Conservation (phyloP, 495 filamentous ascomycete genomes). For the Aspergillus leporis region DNA sequence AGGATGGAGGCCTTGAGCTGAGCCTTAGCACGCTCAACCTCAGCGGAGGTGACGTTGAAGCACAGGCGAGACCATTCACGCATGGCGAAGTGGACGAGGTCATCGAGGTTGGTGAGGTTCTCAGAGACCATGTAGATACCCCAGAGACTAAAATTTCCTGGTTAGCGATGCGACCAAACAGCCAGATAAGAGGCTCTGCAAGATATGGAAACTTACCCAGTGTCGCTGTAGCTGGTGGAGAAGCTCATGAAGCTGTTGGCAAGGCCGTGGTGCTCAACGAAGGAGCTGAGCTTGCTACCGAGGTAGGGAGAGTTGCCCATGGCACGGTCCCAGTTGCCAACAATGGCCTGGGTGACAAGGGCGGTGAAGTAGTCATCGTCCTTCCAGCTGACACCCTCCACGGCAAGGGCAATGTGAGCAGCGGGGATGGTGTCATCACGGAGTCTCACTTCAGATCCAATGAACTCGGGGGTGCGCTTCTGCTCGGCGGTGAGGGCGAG, state of each 20-base stretch:
- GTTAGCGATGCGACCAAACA: conserved; percentile 17
- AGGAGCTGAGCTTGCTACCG: conserved; percentile 93
- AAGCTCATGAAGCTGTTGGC: conserved; percentile 99
- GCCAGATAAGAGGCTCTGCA: conserved; percentile 8
- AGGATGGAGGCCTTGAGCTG: conserved; percentile 98
- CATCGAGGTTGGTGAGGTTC: conserved; percentile 81
- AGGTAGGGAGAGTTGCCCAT: conserved; percentile 96
- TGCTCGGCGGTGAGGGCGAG: conserved; percentile 63
- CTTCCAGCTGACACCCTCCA: conserved; percentile 99
- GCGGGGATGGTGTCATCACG: conserved; percentile 95
- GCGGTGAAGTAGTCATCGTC: conserved; percentile 98
- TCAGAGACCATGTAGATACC: conserved; percentile 98
- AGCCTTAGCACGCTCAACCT: conserved; percentile 97
- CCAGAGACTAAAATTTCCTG: conserved; percentile 72
- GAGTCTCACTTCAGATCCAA: conserved; percentile 91
- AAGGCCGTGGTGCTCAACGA: conserved; percentile 88
- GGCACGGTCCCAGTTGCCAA: conserved; percentile 98
- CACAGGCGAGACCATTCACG: conserved; percentile 96
- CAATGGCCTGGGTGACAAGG: conserved; percentile 95
- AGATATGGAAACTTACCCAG: conserved; percentile 65
- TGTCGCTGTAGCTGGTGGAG: conserved; percentile 98
- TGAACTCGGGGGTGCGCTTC: conserved; percentile 88
- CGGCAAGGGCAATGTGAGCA: conserved; percentile 97
- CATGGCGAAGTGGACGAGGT: conserved; percentile 96
- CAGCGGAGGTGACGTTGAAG: conserved; percentile 78